A percentile compares a stretch with the other conserved stretches of the same genome.
Conservation (phyloP, 495 filamentous ascomycete species). For the Aspergillus haitiensis region DNA sequence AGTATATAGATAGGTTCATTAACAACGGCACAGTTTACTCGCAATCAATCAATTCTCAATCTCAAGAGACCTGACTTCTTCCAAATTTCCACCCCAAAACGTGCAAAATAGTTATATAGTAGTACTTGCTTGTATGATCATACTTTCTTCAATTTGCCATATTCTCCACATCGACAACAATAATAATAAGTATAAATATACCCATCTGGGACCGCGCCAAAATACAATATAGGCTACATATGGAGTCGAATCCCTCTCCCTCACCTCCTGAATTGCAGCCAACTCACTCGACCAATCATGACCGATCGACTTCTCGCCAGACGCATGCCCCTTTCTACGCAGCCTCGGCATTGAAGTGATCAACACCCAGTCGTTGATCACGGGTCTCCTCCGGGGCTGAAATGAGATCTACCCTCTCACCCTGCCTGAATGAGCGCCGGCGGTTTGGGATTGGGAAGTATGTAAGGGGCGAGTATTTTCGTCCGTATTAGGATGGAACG, state of each 20-base stretch:
- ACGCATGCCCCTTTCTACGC: slow-evolving; percentile 48
- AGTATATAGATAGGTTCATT: too few species aligned
- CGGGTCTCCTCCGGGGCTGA: slow-evolving; percentile 44
- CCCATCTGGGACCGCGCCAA: slow-evolving; percentile 39
- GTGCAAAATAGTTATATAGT: too few species aligned
- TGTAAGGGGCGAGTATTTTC: slow-evolving; percentile 72
- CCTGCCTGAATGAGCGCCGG: slow-evolving; percentile 72
- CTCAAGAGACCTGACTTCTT: too few species aligned
- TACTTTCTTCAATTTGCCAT: too few species aligned
- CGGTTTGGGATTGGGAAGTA: slow-evolving; percentile 83
- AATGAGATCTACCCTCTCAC: slow-evolving; percentile 55
- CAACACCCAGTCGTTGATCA: slow-evolving; percentile 42
- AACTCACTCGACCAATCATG: slow-evolving; percentile 63
- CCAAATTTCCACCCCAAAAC: too few species aligned
- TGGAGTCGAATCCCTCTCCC: slow-evolving; percentile 57
- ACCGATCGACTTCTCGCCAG: slow-evolving; percentile 62
- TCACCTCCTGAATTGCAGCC: slow-evolving; percentile 64
- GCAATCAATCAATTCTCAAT: too few species aligned
- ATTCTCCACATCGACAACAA: too few species aligned
- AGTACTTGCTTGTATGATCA: too few species aligned
- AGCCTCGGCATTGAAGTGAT: slow-evolving; percentile 38
- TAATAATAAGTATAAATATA: background rate
- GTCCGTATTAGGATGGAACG: slow-evolving; percentile 72
- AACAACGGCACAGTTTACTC: too few species aligned
- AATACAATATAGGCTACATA: slow-evolving; percentile 67